Evolutionary conservation across 2,329 filamentous ascomycete species (phyloP).

Genomic region (Septoria linicola): DNA sequence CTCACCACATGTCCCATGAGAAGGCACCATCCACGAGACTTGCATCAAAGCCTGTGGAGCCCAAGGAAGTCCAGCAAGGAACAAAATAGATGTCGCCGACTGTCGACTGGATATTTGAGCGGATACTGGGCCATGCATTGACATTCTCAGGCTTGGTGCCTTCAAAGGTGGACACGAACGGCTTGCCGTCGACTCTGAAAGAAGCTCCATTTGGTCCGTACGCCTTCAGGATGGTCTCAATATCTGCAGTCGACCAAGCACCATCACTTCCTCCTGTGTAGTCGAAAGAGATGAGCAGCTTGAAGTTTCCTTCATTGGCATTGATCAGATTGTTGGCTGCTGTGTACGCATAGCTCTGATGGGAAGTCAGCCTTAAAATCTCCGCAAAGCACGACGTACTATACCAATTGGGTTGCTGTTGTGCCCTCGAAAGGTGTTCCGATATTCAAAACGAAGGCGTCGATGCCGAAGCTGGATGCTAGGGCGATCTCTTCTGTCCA

Average conservation of each 20-base stretch:
- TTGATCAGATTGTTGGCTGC: conserved; percentile 16
- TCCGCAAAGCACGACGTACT: background rate
- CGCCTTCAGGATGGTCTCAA: conserved; percentile 47
- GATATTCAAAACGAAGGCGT: conserved; percentile 54
- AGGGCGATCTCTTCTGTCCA: conserved; percentile 19
- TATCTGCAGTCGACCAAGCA: conserved; percentile 36
- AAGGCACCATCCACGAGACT: conserved; percentile 44
- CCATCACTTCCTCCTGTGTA: conserved; percentile 49
- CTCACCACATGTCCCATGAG: background rate
- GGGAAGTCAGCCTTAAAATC: background rate
- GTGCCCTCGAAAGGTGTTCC: conserved; percentile 33
- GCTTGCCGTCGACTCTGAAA: conserved; percentile 50
- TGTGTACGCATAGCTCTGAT: conserved; percentile 45
- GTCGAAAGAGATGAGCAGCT: conserved; percentile 58
- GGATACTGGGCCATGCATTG: conserved; percentile 28
- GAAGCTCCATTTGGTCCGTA: conserved; percentile 49
- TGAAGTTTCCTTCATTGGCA: conserved; percentile 42
- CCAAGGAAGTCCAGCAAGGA: conserved; percentile 50
- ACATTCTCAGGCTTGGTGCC: conserved; percentile 8
- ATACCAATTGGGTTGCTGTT: conserved; percentile 35
- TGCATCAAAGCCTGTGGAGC: conserved; percentile 24
- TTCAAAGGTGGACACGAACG: conserved; percentile 57
- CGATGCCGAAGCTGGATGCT: conserved; percentile 37
- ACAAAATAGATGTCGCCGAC: conserved; percentile 45
- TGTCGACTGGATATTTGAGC: conserved; percentile 43